Evolutionary conservation across 768 basidiomycete genomes (phyloP).

Genomic region (Phylloporus scabripes): DNA sequence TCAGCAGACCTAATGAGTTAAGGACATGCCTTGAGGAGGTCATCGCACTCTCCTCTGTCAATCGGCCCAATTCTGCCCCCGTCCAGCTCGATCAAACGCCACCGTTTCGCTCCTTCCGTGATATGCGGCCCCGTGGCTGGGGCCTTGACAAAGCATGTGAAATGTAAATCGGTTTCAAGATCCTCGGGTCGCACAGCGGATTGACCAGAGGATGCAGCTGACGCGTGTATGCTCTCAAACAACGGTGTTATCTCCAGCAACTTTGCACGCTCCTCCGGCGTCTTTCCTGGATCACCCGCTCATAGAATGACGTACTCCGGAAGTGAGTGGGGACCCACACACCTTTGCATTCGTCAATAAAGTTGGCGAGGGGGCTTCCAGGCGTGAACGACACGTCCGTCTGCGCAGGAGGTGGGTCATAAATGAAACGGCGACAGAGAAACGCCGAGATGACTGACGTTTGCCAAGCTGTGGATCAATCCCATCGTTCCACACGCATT

Average conservation of each 20-base stretch:
- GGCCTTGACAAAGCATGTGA: slow-evolving; percentile 79
- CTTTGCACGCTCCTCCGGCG: slow-evolving; percentile 68
- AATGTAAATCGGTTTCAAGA: slow-evolving; percentile 75
- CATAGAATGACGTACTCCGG: background rate
- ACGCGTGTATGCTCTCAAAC: slow-evolving; percentile 72
- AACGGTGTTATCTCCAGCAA: slow-evolving; percentile 70
- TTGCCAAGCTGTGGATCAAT: slow-evolving; percentile 75
- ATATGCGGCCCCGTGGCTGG: slow-evolving; percentile 33
- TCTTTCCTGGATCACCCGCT: slow-evolving; percentile 43
- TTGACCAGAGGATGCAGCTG: slow-evolving; percentile 67
- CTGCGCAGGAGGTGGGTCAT: slow-evolving; percentile 27
- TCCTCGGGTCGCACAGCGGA: slow-evolving; percentile 51
- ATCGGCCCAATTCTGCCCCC: slow-evolving; percentile 74
- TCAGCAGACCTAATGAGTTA: background rate
- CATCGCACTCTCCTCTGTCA: slow-evolving; percentile 61
- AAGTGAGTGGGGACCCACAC: background rate
- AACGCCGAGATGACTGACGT: slow-evolving; percentile 43
- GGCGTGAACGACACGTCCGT: slow-evolving; percentile 53
- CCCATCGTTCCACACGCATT: slow-evolving; percentile 91
- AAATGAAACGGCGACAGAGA: slow-evolving; percentile 3
- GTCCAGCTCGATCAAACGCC: slow-evolving; percentile 77
- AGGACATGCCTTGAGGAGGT: slow-evolving; percentile 50
- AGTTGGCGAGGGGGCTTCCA: slow-evolving; percentile 55
- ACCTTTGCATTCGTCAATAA: slow-evolving; percentile 64
- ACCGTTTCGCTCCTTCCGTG: slow-evolving; percentile 18